phyloP scores from a whole-genome alignment of 1,284 basidiomycete species.

The Singerocomus rubriflavus region DNA sequence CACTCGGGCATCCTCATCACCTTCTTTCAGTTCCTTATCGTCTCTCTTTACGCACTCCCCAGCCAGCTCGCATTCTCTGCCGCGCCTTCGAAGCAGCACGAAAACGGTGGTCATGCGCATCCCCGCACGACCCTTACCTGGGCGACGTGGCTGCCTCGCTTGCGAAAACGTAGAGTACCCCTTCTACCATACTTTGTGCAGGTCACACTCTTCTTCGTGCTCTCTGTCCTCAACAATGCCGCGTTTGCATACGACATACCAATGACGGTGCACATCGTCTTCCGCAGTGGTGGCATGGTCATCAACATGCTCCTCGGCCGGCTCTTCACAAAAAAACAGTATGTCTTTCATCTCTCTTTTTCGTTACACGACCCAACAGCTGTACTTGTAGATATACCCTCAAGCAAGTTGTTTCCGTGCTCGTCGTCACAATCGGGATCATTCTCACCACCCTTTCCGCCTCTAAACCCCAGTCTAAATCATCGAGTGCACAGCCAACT shows the following conservation, averaged over 20 bases:
- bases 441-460: constrained; percentile 81
- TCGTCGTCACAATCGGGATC: constrained; percentile 81
- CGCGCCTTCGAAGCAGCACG: constrained; percentile 6
- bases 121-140: neutral
- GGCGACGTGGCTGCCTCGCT: constrained; percentile 32
- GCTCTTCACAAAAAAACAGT: constrained; percentile 49
- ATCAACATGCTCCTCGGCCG: constrained; percentile 77
- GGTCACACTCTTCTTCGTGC: constrained; percentile 77
- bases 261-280: constrained; percentile 93
- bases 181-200: constrained; percentile 76
- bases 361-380: neutral
- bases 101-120: neutral
- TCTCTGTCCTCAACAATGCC: constrained; percentile 87
- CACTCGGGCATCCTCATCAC: constrained; percentile 77
- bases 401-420: constrained; percentile 68
- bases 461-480: constrained; percentile 33
- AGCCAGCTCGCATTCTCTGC: constrained; percentile 48
- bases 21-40: constrained; percentile 77
- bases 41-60: constrained; percentile 68
- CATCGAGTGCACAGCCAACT: constrained; percentile 17
- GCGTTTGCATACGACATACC: constrained; percentile 88
- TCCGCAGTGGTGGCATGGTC: constrained; percentile 87
- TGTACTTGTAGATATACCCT: constrained; percentile 54
- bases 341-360: neutral
- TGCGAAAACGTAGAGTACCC: constrained; percentile 69